Conservation (phyloP, 208 protist genomes). For the Trypanosoma congolense region DNA sequence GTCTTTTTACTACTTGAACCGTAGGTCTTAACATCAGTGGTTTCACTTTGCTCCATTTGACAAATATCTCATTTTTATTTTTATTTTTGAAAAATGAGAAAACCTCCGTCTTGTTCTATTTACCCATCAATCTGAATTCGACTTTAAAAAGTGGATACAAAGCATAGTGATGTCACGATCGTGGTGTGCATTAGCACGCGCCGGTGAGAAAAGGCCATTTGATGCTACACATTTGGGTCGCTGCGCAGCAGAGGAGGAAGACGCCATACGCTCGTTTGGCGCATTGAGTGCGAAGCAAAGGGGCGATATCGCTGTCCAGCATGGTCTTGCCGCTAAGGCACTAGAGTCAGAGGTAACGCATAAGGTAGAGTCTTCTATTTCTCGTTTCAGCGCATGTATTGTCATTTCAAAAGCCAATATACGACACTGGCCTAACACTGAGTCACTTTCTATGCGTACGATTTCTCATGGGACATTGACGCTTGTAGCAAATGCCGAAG, state of each 20-base stretch:
- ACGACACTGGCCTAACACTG: constrained; percentile 26
- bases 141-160: neutral
- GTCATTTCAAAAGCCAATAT: constrained; percentile 58
- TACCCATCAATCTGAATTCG: too few species aligned
- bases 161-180: constrained; percentile 19
- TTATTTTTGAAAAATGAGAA: too few species aligned
- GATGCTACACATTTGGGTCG: constrained; percentile 15
- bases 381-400: constrained; percentile 41
- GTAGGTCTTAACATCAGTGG: too few species aligned
- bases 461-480: constrained; percentile 9
- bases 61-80: too few species aligned
- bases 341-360: constrained; percentile 19
- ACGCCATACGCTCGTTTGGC: neutral
- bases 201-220: constrained; percentile 12
- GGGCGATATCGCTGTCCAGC: constrained; percentile 46
- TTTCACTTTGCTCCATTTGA: too few species aligned
- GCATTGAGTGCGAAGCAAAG: constrained; percentile 21
- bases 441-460: constrained; percentile 3
- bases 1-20: too few species aligned
- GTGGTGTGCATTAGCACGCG: constrained; percentile 32
- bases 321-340: constrained; percentile 31
- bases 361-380: constrained; percentile 16
- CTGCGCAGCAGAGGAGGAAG: neutral
- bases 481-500: constrained; percentile 14
- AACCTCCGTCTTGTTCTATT: too few species aligned